These are phyloP conservation scores for Tricholoma hemisulphureum DNA, from an alignment of 768 basidiomycete species.

Conservation along the genomic window DNA sequence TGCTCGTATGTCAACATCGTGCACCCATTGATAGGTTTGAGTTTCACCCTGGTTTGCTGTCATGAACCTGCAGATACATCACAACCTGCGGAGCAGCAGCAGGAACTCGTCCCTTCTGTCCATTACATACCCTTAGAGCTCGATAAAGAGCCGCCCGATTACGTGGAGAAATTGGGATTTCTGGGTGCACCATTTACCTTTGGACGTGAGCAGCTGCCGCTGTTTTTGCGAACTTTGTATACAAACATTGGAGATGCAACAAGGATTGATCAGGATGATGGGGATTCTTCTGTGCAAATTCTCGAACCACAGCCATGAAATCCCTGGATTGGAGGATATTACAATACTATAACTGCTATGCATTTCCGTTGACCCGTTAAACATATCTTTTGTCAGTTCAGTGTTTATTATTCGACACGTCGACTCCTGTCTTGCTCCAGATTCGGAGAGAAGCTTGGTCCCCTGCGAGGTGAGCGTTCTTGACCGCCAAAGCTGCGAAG, in stretches of 20 bases:
- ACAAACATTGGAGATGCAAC: slow-evolving; percentile 44
- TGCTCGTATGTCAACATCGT: not conserved
- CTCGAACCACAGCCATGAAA: not conserved
- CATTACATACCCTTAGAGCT: slow-evolving; percentile 65
- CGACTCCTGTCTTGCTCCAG: slow-evolving; percentile 58
- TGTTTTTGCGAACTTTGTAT: slow-evolving; percentile 65
- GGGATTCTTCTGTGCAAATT: slow-evolving; percentile 8
- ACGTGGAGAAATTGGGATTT: slow-evolving; percentile 60
- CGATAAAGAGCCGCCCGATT: slow-evolving; percentile 57
- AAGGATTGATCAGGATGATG: slow-evolving; percentile 6
- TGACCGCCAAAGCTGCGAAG: slow-evolving; percentile 51
- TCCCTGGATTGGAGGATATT: not conserved
- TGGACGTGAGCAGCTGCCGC: slow-evolving; percentile 57
- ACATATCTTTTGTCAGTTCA: not conserved
- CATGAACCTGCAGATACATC: slow-evolving; percentile 33
- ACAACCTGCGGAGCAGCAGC: slow-evolving; percentile 31
- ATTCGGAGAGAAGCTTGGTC: slow-evolving; percentile 46
- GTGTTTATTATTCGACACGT: not conserved
- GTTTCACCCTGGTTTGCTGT: slow-evolving; percentile 55
- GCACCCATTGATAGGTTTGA: slow-evolving; percentile 46
- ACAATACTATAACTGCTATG: not conserved
- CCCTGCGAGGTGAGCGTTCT: slow-evolving; percentile 33
- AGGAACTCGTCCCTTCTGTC: slow-evolving; percentile 46
- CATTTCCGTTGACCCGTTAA: not conserved
- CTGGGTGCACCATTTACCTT: slow-evolving; percentile 68